A percentile compares a stretch with the other conserved stretches of the same genome.
Evolutionary conservation across 2,329 filamentous ascomycete genomes (phyloP).

Genomic region (Aureobasidium sp.): DNA sequence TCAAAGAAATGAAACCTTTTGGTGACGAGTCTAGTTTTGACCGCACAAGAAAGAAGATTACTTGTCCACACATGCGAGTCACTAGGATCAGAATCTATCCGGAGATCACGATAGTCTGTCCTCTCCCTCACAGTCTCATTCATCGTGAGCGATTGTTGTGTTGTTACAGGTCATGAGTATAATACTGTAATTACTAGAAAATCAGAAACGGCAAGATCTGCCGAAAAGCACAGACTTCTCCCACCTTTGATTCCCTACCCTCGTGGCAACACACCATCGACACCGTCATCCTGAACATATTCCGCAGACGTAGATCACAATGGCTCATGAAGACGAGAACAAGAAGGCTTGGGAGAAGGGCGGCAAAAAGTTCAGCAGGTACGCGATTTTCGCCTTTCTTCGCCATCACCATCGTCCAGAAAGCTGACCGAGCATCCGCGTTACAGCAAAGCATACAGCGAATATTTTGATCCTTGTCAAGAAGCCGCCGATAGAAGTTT

Average conservation of each 20-base stretch:
- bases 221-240: slow-evolving; percentile 4
- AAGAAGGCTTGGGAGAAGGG: slow-evolving; percentile 26
- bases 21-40: background rate
- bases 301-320: background rate
- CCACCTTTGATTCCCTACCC: background rate
- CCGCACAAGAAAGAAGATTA: background rate
- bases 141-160: no score
- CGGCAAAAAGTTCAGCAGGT: slow-evolving; percentile 32
- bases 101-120: background rate
- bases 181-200: no score
- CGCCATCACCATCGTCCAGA: background rate
- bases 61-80: background rate
- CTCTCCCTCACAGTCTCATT: background rate
- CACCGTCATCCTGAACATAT: background rate
- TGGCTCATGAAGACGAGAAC: slow-evolving; percentile 12
- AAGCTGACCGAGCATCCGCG: background rate
- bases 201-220: slow-evolving; percentile 5
- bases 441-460: slow-evolving; percentile 71
- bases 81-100: background rate
- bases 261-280: background rate
- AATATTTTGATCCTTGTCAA: slow-evolving; percentile 93
- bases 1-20: background rate
- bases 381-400: background rate
- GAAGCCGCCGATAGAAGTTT: slow-evolving; percentile 81
- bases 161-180: no score